Evolutionary conservation across 805 yeast species (phyloP).

Genomic region (Candida lessepsii): DNA sequence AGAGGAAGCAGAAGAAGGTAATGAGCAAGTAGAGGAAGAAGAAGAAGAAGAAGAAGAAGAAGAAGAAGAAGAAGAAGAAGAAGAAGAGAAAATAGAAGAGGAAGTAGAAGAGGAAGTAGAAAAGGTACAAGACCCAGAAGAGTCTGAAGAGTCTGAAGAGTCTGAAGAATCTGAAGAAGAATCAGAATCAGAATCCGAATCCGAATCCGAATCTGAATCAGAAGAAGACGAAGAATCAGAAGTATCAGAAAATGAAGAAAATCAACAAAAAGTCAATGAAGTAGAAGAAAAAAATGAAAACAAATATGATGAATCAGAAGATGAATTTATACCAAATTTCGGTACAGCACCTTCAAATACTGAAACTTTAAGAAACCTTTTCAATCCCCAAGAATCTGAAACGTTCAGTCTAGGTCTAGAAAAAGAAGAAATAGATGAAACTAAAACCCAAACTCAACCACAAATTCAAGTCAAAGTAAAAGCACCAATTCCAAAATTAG

Average conservation of each 20-base stretch:
- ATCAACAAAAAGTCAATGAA: slow-evolving; percentile 11
- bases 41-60: slow-evolving; percentile 16
- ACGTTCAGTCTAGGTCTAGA: slow-evolving; percentile 41
- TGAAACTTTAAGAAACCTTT: slow-evolving; percentile 60
- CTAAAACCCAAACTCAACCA: slow-evolving; percentile 20
- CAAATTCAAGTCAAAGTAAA: slow-evolving; percentile 31
- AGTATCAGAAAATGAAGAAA: slow-evolving; percentile 10
- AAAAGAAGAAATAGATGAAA: slow-evolving; percentile 45
- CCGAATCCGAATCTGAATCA: neutral
- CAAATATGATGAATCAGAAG: slow-evolving; percentile 26
- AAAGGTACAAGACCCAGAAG: slow-evolving; percentile 7
- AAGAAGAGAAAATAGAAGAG: slow-evolving; percentile 6
- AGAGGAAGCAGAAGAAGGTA: slow-evolving; percentile 5
- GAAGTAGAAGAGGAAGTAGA: slow-evolving; percentile 5
- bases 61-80: slow-evolving; percentile 4
- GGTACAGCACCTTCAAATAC: slow-evolving; percentile 40
- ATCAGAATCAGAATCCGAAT: slow-evolving; percentile 1
- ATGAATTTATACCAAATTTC: slow-evolving; percentile 57
- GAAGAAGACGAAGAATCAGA: slow-evolving; percentile 4
- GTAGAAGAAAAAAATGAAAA: slow-evolving; percentile 5
- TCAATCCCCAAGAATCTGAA: slow-evolving; percentile 40
- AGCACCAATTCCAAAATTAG: slow-evolving; percentile 6
- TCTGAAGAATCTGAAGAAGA: neutral
- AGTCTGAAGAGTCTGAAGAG: slow-evolving; percentile 6
- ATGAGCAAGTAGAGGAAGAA: slow-evolving; percentile 13